Base-by-base conservation (phyloP, 306 rosid species). In the Cicer cuneatum region DNA sequence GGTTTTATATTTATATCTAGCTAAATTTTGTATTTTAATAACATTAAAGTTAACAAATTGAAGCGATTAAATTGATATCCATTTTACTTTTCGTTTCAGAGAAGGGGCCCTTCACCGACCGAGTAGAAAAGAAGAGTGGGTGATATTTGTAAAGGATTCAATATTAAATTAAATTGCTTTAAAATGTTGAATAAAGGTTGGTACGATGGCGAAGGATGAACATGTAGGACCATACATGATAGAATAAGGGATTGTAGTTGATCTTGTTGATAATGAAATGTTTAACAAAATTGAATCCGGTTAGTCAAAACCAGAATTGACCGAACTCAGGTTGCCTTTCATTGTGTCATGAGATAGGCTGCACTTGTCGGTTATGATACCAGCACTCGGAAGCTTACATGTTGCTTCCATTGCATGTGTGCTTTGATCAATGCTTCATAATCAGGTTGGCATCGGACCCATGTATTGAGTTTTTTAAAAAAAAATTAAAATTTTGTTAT, bases 21-120 rank as follows among this genome's bases (percentile, higher is more conserved):
- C n/a, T n/a, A n/a, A n/a, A n/a, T n/a, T n/a, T n/a, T n/a, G n/a
- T n/a, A n/a, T n/a, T n/a, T n/a, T n/a, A n/a, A n/a, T n/a, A n/a
- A n/a, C n/a, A n/a, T n/a, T n/a, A n/a, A n/a, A n/a, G n/a, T n/a
- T n/a, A n/a, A n/a, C n/a, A n/a, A n/a, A 24, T 24, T 24, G 29
- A 24, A 24, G 29, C 29, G 2, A 24, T 24, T 35, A 35, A 77
- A 79, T 62, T 29, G 47, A 57, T 54, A n/a, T 15, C 13, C 62
- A 61, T 65, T 29, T 76, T 45, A 51, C 16, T 65, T 56, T 54
- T 57, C 21, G 47, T 65, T 79, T 69, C 13, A 0, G 1, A 71
- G 29, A 46, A 40, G 48, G 86, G 56, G 2, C 84, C 85, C 73
- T 81, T 85, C 82, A 79, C 75, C 85, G 71, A 75, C 86, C 19